These are phyloP conservation scores for Rhazya stricta DNA, from an alignment of 257 asterid genomes.

Conservation along the genomic window DNA sequence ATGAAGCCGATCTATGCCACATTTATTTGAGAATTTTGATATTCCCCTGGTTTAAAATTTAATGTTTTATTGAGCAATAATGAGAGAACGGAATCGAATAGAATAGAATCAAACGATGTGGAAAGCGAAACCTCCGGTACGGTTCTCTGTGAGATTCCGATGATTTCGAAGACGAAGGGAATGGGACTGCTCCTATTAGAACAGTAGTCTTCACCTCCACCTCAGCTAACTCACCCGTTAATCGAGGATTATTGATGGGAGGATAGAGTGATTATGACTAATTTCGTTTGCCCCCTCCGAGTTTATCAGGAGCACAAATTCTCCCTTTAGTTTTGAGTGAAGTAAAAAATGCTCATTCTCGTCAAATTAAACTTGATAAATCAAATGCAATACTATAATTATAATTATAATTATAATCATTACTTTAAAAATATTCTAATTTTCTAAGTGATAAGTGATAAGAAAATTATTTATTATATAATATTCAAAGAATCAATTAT, in stretches of 20 bases:
- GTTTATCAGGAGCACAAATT: neutral
- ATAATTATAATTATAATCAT: no score
- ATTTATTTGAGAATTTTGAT: slow-evolving; percentile 7
- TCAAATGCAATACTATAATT: no score
- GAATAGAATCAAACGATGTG: neutral
- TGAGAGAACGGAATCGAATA: neutral
- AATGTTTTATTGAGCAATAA: no score
- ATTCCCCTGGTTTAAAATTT: neutral
- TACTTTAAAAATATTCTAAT: no score
- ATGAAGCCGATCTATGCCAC: slow-evolving; percentile 54
- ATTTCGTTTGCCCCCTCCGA: neutral
- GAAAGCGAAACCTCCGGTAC: neutral
- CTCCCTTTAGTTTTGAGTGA: neutral
- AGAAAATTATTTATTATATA: no score
- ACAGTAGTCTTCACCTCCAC: neutral
- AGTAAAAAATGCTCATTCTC: no score
- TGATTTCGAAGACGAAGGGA: neutral
- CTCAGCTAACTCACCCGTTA: neutral
- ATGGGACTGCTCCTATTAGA: no score
- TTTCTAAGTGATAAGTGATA: no score
- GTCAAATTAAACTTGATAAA: no score
- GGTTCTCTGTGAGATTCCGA: neutral
- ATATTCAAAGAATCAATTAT: no score
- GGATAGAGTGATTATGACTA: no score
- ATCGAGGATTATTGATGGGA: no score